Evolutionary conservation across 192 early-diverging fungal genomes (phyloP).

Genomic region (Geranomyces variabilis): DNA sequence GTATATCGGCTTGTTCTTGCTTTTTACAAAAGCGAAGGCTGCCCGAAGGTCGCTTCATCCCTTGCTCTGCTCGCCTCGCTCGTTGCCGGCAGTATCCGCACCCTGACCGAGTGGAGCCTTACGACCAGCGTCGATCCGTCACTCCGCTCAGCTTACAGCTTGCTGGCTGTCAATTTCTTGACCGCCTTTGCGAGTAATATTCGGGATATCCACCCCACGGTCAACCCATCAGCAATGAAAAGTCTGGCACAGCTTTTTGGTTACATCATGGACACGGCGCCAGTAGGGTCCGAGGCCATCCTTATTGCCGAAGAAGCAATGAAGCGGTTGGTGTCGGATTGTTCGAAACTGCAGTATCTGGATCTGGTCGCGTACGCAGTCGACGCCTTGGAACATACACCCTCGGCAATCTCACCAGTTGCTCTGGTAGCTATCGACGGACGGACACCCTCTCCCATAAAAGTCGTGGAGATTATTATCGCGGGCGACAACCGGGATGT

Average conservation of each 20-base stretch:
- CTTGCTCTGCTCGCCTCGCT: neutral
- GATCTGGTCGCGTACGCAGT: neutral
- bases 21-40: neutral
- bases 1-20: neutral
- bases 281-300: neutral
- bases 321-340: neutral
- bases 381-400: constrained; percentile 9
- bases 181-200: neutral
- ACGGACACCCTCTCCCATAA: neutral
- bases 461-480: neutral
- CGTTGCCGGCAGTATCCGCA: constrained; percentile 4
- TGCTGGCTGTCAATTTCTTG: constrained; percentile 6
- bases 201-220: neutral
- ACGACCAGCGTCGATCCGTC: neutral
- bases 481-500: constrained; percentile 11
- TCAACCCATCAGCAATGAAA: neutral
- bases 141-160: neutral
- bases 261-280: constrained; percentile 11
- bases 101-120: neutral
- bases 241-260: constrained; percentile 1
- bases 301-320: neutral
- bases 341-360: constrained; percentile 16
- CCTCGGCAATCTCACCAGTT: neutral
- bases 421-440: neutral
- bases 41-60: neutral